A percentile compares a stretch with the other conserved stretches of the same genome.
Conservation (phyloP, 176 grass and related monocot species). For the maize (Zea mays) region Zm-B73-REFERENCE-NAM-5.0 NC_050100.1:204023501-204024000, state of each 20-base stretch:
- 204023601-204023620: conserved; percentile 57
- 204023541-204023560: conserved; percentile 54
- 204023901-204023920: background rate
- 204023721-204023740: conserved; percentile 82
- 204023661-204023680: conserved; percentile 92
- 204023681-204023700: conserved; percentile 71
- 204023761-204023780: conserved; percentile 84
- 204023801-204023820: conserved; percentile 58
- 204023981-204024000: conserved; percentile 6
- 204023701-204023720: conserved; percentile 82
- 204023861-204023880: conserved; percentile 83
- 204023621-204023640: conserved; percentile 69
- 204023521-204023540: conserved; percentile 72
- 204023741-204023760: conserved; percentile 61
- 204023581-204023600: conserved; percentile 69
- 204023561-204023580: conserved; percentile 61
- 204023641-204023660: conserved; percentile 87
- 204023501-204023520: conserved; percentile 82
- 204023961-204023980: background rate
- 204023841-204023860: conserved; percentile 88
- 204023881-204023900: conserved; percentile 92
- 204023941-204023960: background rate
- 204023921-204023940: background rate
- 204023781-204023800: conserved; percentile 89
- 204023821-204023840: conserved; percentile 73